phyloP scores from a whole-genome alignment of 2,329 filamentous ascomycete genomes.

The Alternaria sp. region DNA sequence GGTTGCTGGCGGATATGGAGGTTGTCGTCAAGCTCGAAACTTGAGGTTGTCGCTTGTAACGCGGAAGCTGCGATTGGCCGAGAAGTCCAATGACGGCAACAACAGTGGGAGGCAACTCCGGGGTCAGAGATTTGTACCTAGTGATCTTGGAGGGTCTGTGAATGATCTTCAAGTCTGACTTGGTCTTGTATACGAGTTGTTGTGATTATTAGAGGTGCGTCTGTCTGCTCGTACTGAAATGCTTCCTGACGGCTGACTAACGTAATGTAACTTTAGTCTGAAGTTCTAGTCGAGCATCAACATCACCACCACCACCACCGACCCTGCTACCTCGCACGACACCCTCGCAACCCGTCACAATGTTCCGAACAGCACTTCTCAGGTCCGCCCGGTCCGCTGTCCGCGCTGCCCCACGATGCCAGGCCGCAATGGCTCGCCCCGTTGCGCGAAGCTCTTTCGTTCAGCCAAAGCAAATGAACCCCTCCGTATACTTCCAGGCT shows the following conservation, averaged over 20 bases:
- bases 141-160: background rate
- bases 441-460: slow-evolving; percentile 68
- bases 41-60: slow-evolving; percentile 34
- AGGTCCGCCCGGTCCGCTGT: slow-evolving; percentile 71
- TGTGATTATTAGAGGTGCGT: slow-evolving; percentile 8
- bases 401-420: slow-evolving; percentile 53
- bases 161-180: background rate
- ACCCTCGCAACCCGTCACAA: slow-evolving; percentile 57
- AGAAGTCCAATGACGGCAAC: slow-evolving; percentile 31
- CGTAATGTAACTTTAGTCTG: slow-evolving; percentile 27
- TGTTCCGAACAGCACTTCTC: slow-evolving; percentile 90
- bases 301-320: slow-evolving; percentile 38
- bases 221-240: slow-evolving; percentile 3
- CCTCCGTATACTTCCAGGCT: slow-evolving; percentile 71
- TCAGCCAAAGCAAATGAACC: slow-evolving; percentile 67
- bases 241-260: slow-evolving; percentile 23
- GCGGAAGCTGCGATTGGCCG: slow-evolving; percentile 42
- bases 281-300: slow-evolving; percentile 34
- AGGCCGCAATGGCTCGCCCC: slow-evolving; percentile 65
- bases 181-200: background rate
- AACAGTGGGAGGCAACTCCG: slow-evolving; percentile 22
- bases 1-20: slow-evolving; percentile 30
- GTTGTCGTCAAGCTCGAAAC: slow-evolving; percentile 33
- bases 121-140: slow-evolving; percentile 2
- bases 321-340: slow-evolving; percentile 34